phyloP scores from a whole-genome alignment of 805 yeast species.

The Ogataea methanolica region DNA sequence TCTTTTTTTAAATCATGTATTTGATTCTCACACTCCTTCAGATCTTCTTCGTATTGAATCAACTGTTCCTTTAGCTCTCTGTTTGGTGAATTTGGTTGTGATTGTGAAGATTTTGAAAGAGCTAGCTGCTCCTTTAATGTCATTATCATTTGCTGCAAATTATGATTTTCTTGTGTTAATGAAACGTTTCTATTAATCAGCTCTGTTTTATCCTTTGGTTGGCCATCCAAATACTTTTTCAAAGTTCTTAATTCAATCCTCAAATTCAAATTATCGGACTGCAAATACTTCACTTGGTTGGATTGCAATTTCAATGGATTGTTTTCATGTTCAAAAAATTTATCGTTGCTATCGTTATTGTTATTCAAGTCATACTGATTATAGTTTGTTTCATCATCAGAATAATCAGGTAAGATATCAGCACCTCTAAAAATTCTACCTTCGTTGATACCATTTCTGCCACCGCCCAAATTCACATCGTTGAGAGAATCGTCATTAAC shows the following conservation, averaged over 20 bases:
- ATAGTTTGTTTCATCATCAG: slow-evolving; percentile 9
- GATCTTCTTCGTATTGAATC: slow-evolving; percentile 4
- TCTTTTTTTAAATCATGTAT: slow-evolving; percentile 6
- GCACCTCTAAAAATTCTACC: slow-evolving; percentile 21
- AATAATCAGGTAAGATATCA: slow-evolving; percentile 23
- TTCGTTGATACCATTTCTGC: not conserved
- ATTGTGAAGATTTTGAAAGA: not conserved
- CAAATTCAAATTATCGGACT: slow-evolving; percentile 40
- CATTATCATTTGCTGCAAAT: not conserved
- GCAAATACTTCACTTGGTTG: slow-evolving; percentile 24
- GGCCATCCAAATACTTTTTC: slow-evolving; percentile 33
- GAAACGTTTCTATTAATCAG: slow-evolving; percentile 34
- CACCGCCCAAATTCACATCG: slow-evolving; percentile 6
- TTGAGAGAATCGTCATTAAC: slow-evolving; percentile 20
- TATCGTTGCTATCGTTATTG: slow-evolving; percentile 1
- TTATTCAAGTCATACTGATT: slow-evolving; percentile 1
- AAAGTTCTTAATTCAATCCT: slow-evolving; percentile 38
- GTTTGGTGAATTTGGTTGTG: slow-evolving; percentile 2
- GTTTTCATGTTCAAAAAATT: slow-evolving; percentile 15
- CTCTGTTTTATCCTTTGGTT: slow-evolving; percentile 38
- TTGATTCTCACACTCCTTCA: slow-evolving; percentile 5
- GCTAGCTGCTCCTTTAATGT: not conserved
- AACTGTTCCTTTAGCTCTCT: slow-evolving; percentile 3
- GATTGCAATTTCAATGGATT: slow-evolving; percentile 25
- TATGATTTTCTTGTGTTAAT: slow-evolving; percentile 26